Percentiles rank a stretch among this genome's conserved stretches.
These are phyloP conservation scores for Starmerella riodocensis DNA, from an alignment of 805 yeast species.

Conservation along the genomic window DNA sequence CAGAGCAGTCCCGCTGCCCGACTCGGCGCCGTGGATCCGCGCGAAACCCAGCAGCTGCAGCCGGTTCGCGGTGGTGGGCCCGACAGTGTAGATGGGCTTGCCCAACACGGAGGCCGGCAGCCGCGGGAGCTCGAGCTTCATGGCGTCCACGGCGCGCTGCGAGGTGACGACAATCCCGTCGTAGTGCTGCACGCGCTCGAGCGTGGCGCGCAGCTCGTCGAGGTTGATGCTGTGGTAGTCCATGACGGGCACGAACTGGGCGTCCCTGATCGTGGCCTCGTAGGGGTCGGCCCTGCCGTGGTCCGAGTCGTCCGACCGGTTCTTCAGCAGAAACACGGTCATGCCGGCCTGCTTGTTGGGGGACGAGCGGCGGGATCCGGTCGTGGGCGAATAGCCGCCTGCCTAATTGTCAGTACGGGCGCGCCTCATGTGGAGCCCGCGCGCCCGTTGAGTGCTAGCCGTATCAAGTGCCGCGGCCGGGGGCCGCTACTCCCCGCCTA, in stretches of 20 bases:
- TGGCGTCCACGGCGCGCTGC: conserved; percentile 79
- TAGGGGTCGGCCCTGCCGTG: conserved; percentile 53
- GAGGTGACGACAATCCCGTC: conserved; percentile 66
- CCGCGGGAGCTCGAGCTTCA: conserved; percentile 31
- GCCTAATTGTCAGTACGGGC: too few species aligned
- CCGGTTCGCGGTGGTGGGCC: conserved; percentile 69
- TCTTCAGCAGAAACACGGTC: conserved; percentile 42
- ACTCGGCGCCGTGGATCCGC: conserved; percentile 54
- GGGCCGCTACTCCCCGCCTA: too few species aligned
- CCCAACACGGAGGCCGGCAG: conserved; percentile 18
- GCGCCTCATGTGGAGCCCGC: too few species aligned
- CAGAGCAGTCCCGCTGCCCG: conserved; percentile 69
- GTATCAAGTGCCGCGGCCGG: too few species aligned
- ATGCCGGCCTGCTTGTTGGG: too few species aligned
- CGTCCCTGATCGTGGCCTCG: conserved; percentile 32
- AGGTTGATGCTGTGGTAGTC: conserved; percentile 48
- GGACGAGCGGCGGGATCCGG: background rate
- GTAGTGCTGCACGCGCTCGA: conserved; percentile 25
- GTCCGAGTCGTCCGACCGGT: conserved; percentile 36
- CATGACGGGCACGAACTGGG: conserved; percentile 60
- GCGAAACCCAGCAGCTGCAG: conserved; percentile 49
- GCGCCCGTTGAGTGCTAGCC: too few species aligned
- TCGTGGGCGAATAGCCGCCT: too few species aligned
- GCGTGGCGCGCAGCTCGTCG: conserved; percentile 32
- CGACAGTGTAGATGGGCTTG: conserved; percentile 65